Base-by-base conservation (phyloP, 2,329 filamentous ascomycete species). In the Neonectria hederae region DNA sequence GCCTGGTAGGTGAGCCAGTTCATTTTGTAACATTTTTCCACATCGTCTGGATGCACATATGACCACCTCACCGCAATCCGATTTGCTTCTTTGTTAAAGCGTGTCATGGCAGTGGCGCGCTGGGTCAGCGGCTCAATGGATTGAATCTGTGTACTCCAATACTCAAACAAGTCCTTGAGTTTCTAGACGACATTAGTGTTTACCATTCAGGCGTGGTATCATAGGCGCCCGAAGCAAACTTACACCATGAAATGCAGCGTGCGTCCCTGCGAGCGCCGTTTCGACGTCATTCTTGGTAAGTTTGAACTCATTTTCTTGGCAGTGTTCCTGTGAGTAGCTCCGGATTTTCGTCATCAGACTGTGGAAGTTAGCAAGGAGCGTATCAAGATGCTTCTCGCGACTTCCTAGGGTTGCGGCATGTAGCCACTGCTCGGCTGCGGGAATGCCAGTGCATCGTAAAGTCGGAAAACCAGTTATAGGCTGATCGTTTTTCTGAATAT, bases 371-470 rank as follows among this genome's bases (percentile, higher is more conserved):
- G 45, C 49, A 6, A 69, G 32, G 0, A 54, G 5, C 0, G 22
- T 40, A 8, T 66, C 59, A 4, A 69, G 59, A 19, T 67, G 66
- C 22, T 51, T 67, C 46, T 68, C 67, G 0, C 66, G 57, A 5
- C 54, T 59, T 0, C 5, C n/a, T 3, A 52, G 2, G 0, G 55
- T 63, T 0, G 66, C 58, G 2, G 2, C 0, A 4, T 59, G 59
- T 0, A 69, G 9, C 67, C 67, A 69, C 3, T 56, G 28, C 30
- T 63, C 26, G 0, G 26, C 64, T 0, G 64, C 64, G 3, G 66
- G 66, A 1, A 70, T 24, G 0, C 68, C 68, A 0, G 66, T 70
- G 9, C 14, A 62, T 0, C 1, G 10, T 4, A 22, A 4, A 2
- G 0, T n/a, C 1, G 56, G 56, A 13, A 59, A 69, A 0, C 67